These are phyloP conservation scores for Fusarium tupiense DNA, from an alignment of 2,329 filamentous ascomycete genomes.

Conservation along the genomic window DNA sequence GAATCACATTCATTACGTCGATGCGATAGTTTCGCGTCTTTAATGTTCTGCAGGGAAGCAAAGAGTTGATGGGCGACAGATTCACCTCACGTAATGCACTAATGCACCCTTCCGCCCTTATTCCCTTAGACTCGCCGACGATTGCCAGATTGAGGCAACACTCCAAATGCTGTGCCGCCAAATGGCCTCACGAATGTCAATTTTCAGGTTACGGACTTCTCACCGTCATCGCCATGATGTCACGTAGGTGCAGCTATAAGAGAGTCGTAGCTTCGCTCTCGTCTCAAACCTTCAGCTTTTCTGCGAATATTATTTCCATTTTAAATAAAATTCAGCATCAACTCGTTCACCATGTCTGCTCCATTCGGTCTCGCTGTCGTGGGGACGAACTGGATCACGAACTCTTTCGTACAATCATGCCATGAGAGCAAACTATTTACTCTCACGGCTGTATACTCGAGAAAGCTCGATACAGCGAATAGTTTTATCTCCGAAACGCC, in stretches of 20 bases:
- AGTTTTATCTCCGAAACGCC: slow-evolving; percentile 26
- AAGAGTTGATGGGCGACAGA: background rate
- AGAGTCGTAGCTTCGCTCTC: background rate
- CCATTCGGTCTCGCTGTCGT: slow-evolving; percentile 30
- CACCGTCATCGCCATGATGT: background rate
- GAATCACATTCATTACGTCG: background rate
- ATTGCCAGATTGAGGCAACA: background rate
- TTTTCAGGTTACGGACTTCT: background rate
- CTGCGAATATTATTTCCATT: too few species aligned
- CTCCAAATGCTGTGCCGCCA: background rate
- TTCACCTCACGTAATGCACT: background rate
- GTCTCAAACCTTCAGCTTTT: accelerated
- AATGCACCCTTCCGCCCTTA: background rate
- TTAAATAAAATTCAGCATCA: too few species aligned
- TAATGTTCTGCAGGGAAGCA: background rate
- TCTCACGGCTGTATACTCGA: slow-evolving; percentile 28
- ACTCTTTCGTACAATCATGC: slow-evolving; percentile 32
- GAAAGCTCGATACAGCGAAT: slow-evolving; percentile 24
- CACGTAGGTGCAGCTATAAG: background rate
- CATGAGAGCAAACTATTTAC: slow-evolving; percentile 28
- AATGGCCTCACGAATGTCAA: background rate
- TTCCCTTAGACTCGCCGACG: background rate
- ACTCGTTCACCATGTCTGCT: slow-evolving; percentile 10
- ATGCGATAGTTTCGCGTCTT: background rate
- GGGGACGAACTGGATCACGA: slow-evolving; percentile 37